These are phyloP conservation scores for Tetraselmis striata DNA, from an alignment of 139 green algal genomes.

Conservation along the genomic window DNA sequence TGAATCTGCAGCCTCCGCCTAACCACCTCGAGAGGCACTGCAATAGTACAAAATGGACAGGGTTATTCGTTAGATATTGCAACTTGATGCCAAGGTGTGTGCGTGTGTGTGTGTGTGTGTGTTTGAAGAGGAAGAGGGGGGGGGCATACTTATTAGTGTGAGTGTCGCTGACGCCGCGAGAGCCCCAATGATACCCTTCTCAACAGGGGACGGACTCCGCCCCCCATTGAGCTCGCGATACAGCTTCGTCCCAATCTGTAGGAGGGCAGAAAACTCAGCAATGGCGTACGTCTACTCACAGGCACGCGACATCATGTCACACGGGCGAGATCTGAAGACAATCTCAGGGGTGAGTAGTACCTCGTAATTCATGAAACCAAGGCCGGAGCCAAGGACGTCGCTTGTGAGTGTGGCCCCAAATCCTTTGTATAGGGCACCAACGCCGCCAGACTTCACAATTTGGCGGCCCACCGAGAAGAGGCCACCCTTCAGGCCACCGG, in stretches of 20 bases:
- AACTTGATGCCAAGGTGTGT: neutral
- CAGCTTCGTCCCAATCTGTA: neutral
- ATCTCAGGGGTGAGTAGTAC: too few relatives aligned
- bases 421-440: neutral
- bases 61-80: neutral
- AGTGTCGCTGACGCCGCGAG: neutral
- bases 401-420: neutral
- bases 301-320: too few relatives aligned
- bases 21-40: neutral
- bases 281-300: too few relatives aligned
- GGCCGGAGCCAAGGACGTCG: neutral
- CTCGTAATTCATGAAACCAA: neutral
- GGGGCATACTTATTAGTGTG: neutral
- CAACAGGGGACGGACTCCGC: neutral
- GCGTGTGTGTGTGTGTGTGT: neutral
- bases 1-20: neutral
- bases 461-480: neutral
- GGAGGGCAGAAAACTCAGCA: too few relatives aligned
- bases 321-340: too few relatives aligned
- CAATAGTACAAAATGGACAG: neutral
- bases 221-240: neutral
- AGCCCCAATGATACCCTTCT: neutral
- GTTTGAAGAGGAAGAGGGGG: neutral
- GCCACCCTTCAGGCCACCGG: neutral
- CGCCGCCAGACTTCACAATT: neutral